Evolutionary conservation across 345 rosid genomes (phyloP).

Genomic region (Turritis glabra): DNA sequence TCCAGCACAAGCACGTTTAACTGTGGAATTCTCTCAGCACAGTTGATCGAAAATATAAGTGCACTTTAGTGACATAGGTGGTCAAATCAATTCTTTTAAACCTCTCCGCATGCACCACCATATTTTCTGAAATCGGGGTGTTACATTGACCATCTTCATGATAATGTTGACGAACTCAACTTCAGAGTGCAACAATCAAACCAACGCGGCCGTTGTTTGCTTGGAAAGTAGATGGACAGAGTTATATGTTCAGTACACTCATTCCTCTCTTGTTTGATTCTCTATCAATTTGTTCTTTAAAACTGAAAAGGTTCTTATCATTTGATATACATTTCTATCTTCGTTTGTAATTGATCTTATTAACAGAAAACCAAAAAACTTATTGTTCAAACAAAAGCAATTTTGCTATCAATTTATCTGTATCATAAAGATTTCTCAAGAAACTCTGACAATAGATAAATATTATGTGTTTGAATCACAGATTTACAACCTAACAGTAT

Average conservation of each 20-base stretch:
- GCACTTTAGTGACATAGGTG: too few relatives aligned
- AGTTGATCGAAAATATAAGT: too few relatives aligned
- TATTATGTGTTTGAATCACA: background rate
- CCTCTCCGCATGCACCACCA: too few relatives aligned
- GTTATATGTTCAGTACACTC: slow-evolving; percentile 12
- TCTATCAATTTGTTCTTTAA: slow-evolving; percentile 1
- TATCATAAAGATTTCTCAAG: slow-evolving; percentile 1
- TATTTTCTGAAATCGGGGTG: too few relatives aligned
- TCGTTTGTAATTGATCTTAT: slow-evolving; percentile 17
- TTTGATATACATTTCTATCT: slow-evolving; percentile 16
- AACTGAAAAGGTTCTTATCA: slow-evolving; percentile 3
- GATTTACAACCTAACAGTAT: background rate
- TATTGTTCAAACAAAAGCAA: background rate
- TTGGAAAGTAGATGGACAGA: slow-evolving; percentile 63
- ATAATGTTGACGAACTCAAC: slow-evolving; percentile 70
- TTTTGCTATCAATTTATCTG: slow-evolving; percentile 13
- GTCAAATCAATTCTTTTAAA: too few relatives aligned
- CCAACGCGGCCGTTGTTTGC: slow-evolving; percentile 66
- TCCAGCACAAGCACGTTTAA: too few relatives aligned
- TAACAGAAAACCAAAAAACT: background rate
- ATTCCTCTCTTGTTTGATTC: background rate
- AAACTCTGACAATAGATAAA: slow-evolving; percentile 4
- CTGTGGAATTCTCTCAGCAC: too few relatives aligned
- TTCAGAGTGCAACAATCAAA: slow-evolving; percentile 62
- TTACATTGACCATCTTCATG: slow-evolving; percentile 63